A percentile compares a stretch with the other conserved stretches of the same genome.
Conservation (phyloP, 176 grass and related monocot species). For the Eragrostis nindensis region DNA sequence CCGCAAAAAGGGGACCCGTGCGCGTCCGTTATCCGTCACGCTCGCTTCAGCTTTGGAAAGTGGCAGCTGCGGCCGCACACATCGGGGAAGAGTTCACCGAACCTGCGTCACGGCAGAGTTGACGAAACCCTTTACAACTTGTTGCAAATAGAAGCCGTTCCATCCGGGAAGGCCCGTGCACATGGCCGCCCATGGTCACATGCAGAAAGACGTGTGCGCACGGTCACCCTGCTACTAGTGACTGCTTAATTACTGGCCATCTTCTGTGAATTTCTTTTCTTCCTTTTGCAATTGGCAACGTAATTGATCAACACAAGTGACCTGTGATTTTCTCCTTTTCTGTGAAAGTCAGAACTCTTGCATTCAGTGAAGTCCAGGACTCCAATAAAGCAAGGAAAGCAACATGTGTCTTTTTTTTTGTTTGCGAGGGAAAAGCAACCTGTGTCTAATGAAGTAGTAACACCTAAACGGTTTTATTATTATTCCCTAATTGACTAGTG, state of each 20-base stretch:
- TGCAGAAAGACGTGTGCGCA: background rate
- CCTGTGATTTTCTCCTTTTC: background rate
- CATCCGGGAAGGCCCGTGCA: conserved; percentile 19
- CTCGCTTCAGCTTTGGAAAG: conserved; percentile 7
- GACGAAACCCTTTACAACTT: conserved; percentile 15
- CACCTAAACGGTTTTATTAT: no score
- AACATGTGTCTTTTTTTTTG: no score
- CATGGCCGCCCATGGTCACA: background rate
- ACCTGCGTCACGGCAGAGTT: background rate
- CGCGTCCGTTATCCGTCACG: background rate
- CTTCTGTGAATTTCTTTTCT: background rate
- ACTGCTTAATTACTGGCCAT: background rate
- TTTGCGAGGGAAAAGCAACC: no score
- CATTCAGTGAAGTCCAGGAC: background rate
- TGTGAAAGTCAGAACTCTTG: background rate
- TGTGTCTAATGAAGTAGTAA: no score
- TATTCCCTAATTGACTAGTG: no score
- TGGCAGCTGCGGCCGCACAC: background rate
- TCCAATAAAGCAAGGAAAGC: no score
- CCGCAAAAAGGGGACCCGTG: background rate
- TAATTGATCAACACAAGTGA: background rate
- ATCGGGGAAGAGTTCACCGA: no score
- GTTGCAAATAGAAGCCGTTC: background rate
- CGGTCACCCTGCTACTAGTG: background rate
- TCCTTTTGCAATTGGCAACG: background rate